phyloP scores from a whole-genome alignment of 352 stramenopile genomes.

The Globisporangium recalcitrans region DNA sequence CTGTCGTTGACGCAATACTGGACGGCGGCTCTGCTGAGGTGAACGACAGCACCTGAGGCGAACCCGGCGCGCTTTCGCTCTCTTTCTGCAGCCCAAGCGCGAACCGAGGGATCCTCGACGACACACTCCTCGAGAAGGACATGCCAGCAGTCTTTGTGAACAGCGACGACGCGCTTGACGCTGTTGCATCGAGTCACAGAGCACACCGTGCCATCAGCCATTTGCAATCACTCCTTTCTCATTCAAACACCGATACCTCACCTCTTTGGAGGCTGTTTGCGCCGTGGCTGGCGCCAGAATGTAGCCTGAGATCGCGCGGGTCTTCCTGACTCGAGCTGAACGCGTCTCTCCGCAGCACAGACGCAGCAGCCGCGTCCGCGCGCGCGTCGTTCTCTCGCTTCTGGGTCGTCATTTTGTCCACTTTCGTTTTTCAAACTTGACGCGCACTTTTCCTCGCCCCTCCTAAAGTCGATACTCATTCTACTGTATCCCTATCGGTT shows the following conservation, averaged over 20 bases:
- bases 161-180: background rate
- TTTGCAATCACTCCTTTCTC: background rate
- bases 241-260: background rate
- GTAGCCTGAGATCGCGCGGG: background rate
- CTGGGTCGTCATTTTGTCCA: background rate
- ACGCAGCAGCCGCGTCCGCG: background rate
- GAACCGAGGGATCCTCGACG: constrained; percentile 9
- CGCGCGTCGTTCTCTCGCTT: background rate
- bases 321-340: background rate
- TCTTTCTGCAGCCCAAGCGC: background rate
- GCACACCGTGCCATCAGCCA: background rate
- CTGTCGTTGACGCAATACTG: constrained; percentile 1
- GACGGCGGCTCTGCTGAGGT: background rate
- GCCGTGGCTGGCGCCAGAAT: background rate
- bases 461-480: background rate
- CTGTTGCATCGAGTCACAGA: background rate
- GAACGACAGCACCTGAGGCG: background rate
- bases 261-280: background rate
- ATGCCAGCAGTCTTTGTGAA: background rate
- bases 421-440: constrained; percentile 7
- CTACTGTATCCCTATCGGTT: background rate
- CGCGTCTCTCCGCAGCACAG: background rate
- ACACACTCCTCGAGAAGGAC: background rate
- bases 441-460: background rate
- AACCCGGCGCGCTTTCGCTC: background rate